Conservation (phyloP, 2,329 filamentous ascomycete genomes). For the Aspergillus sp. region DNA sequence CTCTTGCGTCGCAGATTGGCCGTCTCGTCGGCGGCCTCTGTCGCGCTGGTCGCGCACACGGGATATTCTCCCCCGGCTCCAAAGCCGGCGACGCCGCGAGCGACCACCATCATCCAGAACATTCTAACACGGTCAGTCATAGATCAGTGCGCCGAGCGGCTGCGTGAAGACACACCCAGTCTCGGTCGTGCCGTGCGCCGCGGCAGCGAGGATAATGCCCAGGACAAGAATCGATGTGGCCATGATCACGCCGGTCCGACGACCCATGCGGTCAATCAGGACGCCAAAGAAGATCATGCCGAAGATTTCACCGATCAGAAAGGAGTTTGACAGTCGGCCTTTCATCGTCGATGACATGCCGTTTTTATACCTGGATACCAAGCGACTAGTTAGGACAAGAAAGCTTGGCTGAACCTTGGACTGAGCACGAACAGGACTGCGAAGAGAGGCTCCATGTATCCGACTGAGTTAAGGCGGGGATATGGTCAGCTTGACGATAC, state of each 20-base stretch:
- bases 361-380: conserved; percentile 26
- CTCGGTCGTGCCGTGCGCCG: conserved; percentile 41
- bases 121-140: conserved; percentile 22
- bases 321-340: conserved; percentile 55
- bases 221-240: conserved; percentile 50
- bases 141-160: no score
- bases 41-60: conserved; percentile 25
- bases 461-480: conserved; percentile 15
- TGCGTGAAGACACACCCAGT: conserved; percentile 23
- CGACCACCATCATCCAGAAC: conserved; percentile 52
- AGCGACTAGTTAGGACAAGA: conserved; percentile 5
- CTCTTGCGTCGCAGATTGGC: conserved; percentile 18
- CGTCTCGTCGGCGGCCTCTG: conserved; percentile 27
- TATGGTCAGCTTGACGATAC: not conserved
- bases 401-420: conserved; percentile 6
- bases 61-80: conserved; percentile 45
- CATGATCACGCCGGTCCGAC: conserved; percentile 48
- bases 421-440: conserved; percentile 22
- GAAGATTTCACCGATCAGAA: conserved; percentile 56
- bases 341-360: conserved; percentile 42
- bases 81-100: conserved; percentile 25
- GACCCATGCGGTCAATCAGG: conserved; percentile 51
- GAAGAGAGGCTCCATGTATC: conserved; percentile 39
- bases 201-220: conserved; percentile 49
- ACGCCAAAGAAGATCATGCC: conserved; percentile 57